Conservation (phyloP, 139 green algal species). For the Coelastrella sp. region DNA sequence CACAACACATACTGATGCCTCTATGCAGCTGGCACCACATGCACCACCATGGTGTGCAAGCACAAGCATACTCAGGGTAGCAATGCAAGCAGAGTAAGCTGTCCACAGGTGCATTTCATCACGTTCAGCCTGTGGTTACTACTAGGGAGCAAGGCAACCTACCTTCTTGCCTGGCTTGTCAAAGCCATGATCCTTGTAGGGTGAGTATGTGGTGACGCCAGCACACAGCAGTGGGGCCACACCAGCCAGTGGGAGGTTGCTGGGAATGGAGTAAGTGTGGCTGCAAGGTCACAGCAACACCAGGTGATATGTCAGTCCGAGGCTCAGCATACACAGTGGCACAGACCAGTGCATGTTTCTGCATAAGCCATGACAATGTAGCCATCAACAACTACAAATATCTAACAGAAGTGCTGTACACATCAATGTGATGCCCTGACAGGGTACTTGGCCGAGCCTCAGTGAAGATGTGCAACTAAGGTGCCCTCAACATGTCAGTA, state of each 20-base stretch:
- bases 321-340: background rate
- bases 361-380: background rate
- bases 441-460: background rate
- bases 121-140: background rate
- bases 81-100: too few relatives aligned
- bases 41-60: too few relatives aligned
- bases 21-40: too few relatives aligned
- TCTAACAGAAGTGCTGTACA: background rate
- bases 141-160: conserved; percentile 17
- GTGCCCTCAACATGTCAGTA: background rate
- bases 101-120: too few relatives aligned
- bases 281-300: background rate
- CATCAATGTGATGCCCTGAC: background rate
- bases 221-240: conserved; percentile 88
- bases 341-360: background rate
- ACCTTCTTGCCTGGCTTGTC: conserved; percentile 78
- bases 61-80: background rate
- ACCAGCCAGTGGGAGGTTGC: conserved; percentile 68
- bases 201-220: conserved; percentile 62
- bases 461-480: background rate
- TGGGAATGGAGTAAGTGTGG: conserved; percentile 57
- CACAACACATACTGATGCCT: too few relatives aligned
- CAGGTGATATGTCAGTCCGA: background rate
- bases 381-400: too few relatives aligned
- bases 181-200: conserved; percentile 76